Conservation (phyloP, 1,284 basidiomycete genomes). For the Rhodotorula sp. region DNA sequence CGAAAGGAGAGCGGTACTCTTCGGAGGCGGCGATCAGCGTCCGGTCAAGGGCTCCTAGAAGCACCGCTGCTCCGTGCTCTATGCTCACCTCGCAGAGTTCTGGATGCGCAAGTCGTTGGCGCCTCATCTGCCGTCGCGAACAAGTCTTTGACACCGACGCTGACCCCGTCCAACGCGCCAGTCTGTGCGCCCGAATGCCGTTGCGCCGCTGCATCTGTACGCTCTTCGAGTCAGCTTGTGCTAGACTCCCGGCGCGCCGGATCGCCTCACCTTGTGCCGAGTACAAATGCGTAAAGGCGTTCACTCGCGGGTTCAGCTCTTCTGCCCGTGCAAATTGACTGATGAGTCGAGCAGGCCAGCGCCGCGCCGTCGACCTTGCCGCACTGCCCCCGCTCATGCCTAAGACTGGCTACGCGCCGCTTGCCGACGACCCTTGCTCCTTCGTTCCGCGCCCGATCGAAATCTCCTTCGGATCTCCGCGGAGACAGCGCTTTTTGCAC, state of each 20-base stretch:
- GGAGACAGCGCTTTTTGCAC: too few species aligned
- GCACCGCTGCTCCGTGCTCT: background rate
- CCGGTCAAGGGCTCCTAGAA: background rate
- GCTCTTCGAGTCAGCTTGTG: too few species aligned
- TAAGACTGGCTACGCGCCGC: too few species aligned
- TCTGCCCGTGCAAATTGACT: slow-evolving; percentile 6
- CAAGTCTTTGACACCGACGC: slow-evolving; percentile 77
- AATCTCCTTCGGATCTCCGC: too few species aligned
- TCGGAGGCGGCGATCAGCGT: slow-evolving; percentile 1
- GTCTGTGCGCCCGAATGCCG: background rate
- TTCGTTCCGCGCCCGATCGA: too few species aligned
- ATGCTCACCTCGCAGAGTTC: slow-evolving; percentile 63
- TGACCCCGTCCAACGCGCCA: background rate
- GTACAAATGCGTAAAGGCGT: slow-evolving; percentile 24
- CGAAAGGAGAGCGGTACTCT: slow-evolving; percentile 78
- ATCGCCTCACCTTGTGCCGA: slow-evolving; percentile 13
- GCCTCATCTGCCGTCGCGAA: slow-evolving; percentile 62
- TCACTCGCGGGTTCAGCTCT: slow-evolving; percentile 19
- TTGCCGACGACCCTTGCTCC: too few species aligned
- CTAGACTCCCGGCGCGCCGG: too few species aligned
- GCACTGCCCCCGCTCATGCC: too few species aligned
- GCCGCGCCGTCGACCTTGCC: too few species aligned
- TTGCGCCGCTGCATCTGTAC: slow-evolving; percentile 9
- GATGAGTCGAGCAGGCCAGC: too few species aligned
- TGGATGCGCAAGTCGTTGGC: slow-evolving; percentile 75